Evolutionary conservation across 345 rosid species (phyloP).

Genomic region (Eucalyptus decipiens): DNA sequence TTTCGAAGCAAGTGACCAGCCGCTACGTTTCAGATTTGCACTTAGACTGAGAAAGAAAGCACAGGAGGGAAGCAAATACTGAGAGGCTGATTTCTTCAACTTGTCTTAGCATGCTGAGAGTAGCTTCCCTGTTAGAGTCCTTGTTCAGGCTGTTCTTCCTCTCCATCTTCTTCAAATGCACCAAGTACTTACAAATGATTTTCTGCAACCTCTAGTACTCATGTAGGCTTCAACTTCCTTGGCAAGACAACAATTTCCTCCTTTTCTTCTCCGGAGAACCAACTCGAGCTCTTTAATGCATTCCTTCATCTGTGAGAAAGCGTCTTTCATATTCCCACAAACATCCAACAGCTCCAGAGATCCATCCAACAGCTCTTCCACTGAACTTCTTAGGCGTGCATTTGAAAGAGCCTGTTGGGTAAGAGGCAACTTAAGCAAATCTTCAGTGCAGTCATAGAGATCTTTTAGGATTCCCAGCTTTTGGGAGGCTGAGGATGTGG

Average conservation of each 20-base stretch:
- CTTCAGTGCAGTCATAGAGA: conserved; percentile 5
- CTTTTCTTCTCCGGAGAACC: conserved; percentile 15
- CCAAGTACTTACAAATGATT: neutral
- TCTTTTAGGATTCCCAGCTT: conserved; percentile 11
- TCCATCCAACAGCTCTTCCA: conserved; percentile 25
- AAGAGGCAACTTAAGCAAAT: neutral
- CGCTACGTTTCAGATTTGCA: neutral
- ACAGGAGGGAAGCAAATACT: conserved; percentile 12
- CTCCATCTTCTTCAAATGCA: conserved; percentile 7
- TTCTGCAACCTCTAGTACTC: conserved; percentile 9
- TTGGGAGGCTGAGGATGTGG: neutral
- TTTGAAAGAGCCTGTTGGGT: neutral
- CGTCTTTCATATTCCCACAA: conserved; percentile 20
- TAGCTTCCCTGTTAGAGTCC: neutral
- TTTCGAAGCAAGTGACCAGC: conserved; percentile 4
- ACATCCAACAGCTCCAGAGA: conserved; percentile 24
- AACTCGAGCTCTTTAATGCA: conserved; percentile 12
- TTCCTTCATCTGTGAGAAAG: conserved; percentile 14
- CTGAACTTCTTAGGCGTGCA: neutral
- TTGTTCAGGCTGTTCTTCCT: neutral
- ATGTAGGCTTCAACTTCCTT: conserved; percentile 8
- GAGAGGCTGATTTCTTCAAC: conserved; percentile 8
- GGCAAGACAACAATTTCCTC: neutral
- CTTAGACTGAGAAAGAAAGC: neutral
- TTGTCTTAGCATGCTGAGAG: conserved; percentile 6